Evolutionary conservation across 805 yeast species (phyloP).

Genomic region (Saturnispora kantuleensis): DNA sequence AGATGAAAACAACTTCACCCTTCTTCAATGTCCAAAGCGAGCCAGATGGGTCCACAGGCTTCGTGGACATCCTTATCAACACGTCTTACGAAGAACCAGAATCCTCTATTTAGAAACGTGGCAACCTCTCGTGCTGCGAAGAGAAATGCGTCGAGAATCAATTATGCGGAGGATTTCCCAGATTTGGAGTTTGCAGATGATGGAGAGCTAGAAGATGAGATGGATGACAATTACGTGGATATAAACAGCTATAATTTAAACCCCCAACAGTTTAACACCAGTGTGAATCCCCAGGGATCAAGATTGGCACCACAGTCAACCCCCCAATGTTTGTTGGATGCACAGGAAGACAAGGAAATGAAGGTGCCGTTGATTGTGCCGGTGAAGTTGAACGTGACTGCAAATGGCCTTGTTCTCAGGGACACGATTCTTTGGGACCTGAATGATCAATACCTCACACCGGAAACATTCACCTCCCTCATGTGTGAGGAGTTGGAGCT

Average conservation of each 20-base stretch:
- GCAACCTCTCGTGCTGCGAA: conserved; percentile 72
- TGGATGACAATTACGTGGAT: conserved; percentile 56
- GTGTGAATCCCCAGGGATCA: background rate
- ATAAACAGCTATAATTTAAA: conserved; percentile 30
- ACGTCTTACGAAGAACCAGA: conserved; percentile 63
- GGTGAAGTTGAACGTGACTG: conserved; percentile 51
- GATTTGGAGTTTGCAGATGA: conserved; percentile 46
- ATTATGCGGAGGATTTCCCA: conserved; percentile 73
- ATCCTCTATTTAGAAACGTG: conserved; percentile 62
- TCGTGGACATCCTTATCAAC: conserved; percentile 64
- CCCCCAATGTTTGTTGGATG: too few species aligned
- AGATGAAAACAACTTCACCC: too few species aligned
- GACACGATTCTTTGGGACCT: conserved; percentile 72
- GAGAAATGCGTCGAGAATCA: conserved; percentile 54
- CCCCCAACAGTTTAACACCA: conserved; percentile 24
- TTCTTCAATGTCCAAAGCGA: conserved; percentile 7
- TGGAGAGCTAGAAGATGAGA: conserved; percentile 53
- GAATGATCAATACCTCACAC: conserved; percentile 55
- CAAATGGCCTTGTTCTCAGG: conserved; percentile 41
- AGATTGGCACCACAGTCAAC: too few species aligned
- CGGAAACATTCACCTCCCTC: conserved; percentile 63
- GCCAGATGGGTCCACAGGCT: conserved; percentile 58
- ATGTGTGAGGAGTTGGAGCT: conserved; percentile 80
- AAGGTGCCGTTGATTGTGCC: conserved; percentile 41
- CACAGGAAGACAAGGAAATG: background rate